A percentile compares a stretch with the other conserved stretches of the same genome.
phyloP scores from a whole-genome alignment of 345 rosid genomes.

The Moricandia arvensis region DNA sequence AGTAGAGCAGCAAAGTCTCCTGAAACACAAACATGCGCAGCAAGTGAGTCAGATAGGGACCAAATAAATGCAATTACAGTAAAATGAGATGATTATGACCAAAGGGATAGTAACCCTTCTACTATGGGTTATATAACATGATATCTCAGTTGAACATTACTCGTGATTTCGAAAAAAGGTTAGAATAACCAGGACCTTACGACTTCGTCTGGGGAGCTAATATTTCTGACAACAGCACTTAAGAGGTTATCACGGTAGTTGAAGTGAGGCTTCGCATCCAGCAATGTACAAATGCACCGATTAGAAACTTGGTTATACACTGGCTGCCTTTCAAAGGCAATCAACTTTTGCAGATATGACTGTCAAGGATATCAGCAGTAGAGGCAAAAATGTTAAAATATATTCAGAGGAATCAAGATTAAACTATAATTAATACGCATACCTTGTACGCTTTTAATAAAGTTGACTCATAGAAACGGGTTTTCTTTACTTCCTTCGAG shows the following conservation, averaged over 20 bases:
- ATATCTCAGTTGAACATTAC: background rate
- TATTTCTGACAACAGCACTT: constrained; percentile 63
- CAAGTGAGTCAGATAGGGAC: constrained; percentile 5
- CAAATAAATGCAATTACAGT: background rate
- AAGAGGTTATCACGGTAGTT: constrained; percentile 75
- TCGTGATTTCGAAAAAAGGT: background rate
- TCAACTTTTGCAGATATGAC: constrained; percentile 77
- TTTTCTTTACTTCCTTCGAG: constrained; percentile 92
- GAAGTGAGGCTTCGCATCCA: constrained; percentile 89
- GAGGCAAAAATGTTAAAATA: constrained; percentile 3
- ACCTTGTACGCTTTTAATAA: constrained; percentile 87
- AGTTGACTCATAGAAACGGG: constrained; percentile 82
- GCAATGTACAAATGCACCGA: constrained; percentile 74
- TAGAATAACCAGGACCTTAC: constrained; percentile 54
- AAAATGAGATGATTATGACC: background rate
- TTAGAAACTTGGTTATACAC: constrained; percentile 62
- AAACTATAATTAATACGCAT: constrained; percentile 1
- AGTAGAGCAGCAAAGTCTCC: constrained; percentile 78
- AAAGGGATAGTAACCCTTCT: background rate
- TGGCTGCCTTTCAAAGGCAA: constrained; percentile 52
- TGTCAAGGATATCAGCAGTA: constrained; percentile 35
- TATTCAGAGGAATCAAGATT: background rate
- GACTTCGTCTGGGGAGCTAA: constrained; percentile 76
- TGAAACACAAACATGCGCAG: constrained; percentile 38
- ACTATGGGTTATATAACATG: constrained; percentile 11